Conservation (phyloP, 352 stramenopile genomes). For the Phytophthora cajani region DNA sequence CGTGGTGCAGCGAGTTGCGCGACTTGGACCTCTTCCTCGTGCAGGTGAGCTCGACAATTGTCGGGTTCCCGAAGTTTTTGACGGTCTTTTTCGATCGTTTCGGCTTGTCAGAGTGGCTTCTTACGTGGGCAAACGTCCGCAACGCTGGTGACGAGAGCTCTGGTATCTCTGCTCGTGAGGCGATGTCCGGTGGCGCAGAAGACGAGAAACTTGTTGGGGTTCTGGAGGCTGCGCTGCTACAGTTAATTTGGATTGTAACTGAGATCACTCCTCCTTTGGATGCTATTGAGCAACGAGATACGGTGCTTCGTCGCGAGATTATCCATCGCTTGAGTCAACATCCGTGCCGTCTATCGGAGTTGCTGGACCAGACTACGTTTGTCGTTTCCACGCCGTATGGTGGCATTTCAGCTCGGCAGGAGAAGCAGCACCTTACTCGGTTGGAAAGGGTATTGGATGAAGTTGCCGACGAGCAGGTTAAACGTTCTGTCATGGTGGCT, state of each 20-base stretch:
- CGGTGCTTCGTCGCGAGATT: constrained; percentile 84
- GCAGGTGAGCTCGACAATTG: constrained; percentile 63
- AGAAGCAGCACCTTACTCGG: constrained; percentile 71
- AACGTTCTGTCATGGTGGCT: constrained; percentile 43
- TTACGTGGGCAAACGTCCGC: constrained; percentile 62
- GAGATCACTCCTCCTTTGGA: constrained; percentile 78
- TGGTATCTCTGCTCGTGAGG: constrained; percentile 43
- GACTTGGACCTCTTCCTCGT: constrained; percentile 82
- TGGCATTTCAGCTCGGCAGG: constrained; percentile 61
- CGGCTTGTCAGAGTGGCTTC: constrained; percentile 75
- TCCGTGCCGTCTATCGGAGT: constrained; percentile 72
- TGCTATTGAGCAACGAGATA: constrained; percentile 64
- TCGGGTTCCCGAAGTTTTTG: constrained; percentile 77
- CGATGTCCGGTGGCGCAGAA: constrained; percentile 25
- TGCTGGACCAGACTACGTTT: constrained; percentile 84
- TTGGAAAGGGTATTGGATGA: constrained; percentile 74
- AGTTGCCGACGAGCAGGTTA: constrained; percentile 75
- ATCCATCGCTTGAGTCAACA: constrained; percentile 85
- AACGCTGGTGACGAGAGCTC: constrained; percentile 48
- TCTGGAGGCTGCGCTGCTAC: constrained; percentile 79
- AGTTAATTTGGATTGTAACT: constrained; percentile 89
- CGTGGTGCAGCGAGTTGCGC: constrained; percentile 72
- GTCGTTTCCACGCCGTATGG: constrained; percentile 76
- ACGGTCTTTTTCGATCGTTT: constrained; percentile 86
- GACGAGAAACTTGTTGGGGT: constrained; percentile 74